Evolutionary conservation across 257 asterid species (phyloP), one percentile per base, ranked within the genome.

Genomic region (Salvia hispanica): DNA sequence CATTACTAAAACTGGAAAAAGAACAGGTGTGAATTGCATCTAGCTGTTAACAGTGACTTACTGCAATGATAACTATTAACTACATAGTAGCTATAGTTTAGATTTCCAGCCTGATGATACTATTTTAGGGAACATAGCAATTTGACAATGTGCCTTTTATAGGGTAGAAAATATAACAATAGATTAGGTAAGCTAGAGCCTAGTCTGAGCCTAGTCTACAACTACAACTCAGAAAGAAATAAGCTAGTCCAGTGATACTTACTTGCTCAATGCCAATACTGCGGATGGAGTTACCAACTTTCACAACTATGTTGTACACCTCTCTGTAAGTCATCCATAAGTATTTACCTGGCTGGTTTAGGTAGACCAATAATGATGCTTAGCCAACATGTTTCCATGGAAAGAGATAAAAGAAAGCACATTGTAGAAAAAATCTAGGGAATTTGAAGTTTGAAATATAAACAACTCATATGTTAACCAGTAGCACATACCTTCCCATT

Each of bases 241-340:
- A 40, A 61, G 67, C 58, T 62, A 47, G 51, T 64, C 53, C n/a
- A 15, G 34, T 9, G 47, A 67, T 64, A 58, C 95, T 86, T 83
- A 88, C 99, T 76, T 84, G 62, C 47, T 87, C 90, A 66, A 91
- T 66, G 62, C 98, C 96, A 66, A 82, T 72, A 66, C 79, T 66
- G 73, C 99, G 96, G 66, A 91, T 85, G 82, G 98, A 76, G 75
- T 87, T 87, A 66, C 99, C 99, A 67, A 91, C 74, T 83, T 85
- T 87, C 46, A 89, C 33, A 65, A 88, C 97, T 37, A 83, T 53
- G 74, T 88, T 89, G 68, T 87, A 82, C 31, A 83, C 96, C 80
- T 91, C 91, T 84, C 82, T 81, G 82, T 94, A 94, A 50, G 99
- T 83, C 87, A 80, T 81, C 99, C 99, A 94, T 39, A 66, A 67